Evolutionary conservation across 257 asterid genomes (phyloP), one percentile per base, ranked within the genome.

Genomic region (Petunia axillaris): DNA sequence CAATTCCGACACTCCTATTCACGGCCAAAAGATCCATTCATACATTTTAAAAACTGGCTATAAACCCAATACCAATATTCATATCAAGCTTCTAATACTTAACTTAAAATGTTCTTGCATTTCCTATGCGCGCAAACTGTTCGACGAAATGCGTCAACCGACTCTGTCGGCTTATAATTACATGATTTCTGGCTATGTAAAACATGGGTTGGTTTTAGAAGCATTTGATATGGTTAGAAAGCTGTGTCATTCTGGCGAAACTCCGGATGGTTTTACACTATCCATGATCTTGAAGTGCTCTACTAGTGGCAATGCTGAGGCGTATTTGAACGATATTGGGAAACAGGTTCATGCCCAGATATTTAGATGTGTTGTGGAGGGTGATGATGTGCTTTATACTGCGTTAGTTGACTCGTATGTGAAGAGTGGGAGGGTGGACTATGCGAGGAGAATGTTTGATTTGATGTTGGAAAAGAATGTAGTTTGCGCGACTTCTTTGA

Each of bases 261-360:
- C 57, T 79, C 92, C 95, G 0, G 98, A 93, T 78, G 91, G 84
- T 77, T 93, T 84, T 79, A 95, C 98, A 0, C 86, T 83, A 80
- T 91, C 96, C 25, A 93, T 93, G 97, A 82, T 94, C 59, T 86
- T 94, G 88, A 94, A 94, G 79, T 94, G 88, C 35, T 93, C 94
- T 43, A 89, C 90, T 6, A 41, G 73, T 66, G 85, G 59, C 13
- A 76, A 57, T 85, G 81, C 68, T 8, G 84, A 58, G 52, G 41
- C 62, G 1, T 86, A 71, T 64, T 81, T 59, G 7, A 48, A 13
- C 9, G 46, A 52, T 78, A 11, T 83, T 7, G 97, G 83, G 54
- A 86, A 81, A 73, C 91, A 89, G 87, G 92, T 93, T 70, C 97
- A 94, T 84, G 85, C 89, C 70, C 95, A 88, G 85, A 84, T 95